Base-by-base conservation (phyloP, 805 yeast species). In the Sungouiozyma ichnusensis region DNA sequence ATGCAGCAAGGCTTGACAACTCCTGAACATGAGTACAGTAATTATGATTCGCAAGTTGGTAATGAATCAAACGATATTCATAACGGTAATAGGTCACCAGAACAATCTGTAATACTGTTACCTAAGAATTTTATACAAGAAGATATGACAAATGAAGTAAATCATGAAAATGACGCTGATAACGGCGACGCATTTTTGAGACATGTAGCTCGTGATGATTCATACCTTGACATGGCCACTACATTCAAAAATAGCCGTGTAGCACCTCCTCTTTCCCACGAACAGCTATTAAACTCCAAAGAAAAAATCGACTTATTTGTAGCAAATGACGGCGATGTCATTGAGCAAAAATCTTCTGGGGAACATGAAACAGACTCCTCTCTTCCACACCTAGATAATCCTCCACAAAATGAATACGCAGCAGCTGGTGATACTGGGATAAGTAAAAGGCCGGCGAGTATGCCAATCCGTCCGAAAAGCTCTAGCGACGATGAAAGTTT, bases 51-150 rank as follows among this genome's bases (percentile, higher is more conserved):
- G 29, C 29, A 11, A 24, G 15, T 13, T 13, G 32, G 16, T 11
- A 16, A 34, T 34, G 37, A 33, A 2, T 11, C 33, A 8, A 35
- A 19, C 13, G 32, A 20, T 33, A 44, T 46, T 17, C 48, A 37
- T 18, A 41, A 47, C 29, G 50, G 50, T n/a, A 43, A 40, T n/a
- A 44, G 43, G 37, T 47, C 53, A 4, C 62, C 58, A 17, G 52
- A 48, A 20, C 57, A 54, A 16, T 60, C 59, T 8, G 54, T 59
- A 11, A 40, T 58, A 15, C 39, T 59, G 24, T 45, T 59, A 35
- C 64, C 64, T 11, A 57, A 57, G 33, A 51, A 48, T 14, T 54
- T 45, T 34, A 42, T 47, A 16, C 51, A 54, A 13, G 49, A 47
- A 19, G 48, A 48, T 24, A 20, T 16, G n/a, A 16, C 33, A 11